A percentile compares a stretch with the other conserved stretches of the same genome.
phyloP scores from a whole-genome alignment of 441 rosid species.

The Aleurites moluccanus region DNA sequence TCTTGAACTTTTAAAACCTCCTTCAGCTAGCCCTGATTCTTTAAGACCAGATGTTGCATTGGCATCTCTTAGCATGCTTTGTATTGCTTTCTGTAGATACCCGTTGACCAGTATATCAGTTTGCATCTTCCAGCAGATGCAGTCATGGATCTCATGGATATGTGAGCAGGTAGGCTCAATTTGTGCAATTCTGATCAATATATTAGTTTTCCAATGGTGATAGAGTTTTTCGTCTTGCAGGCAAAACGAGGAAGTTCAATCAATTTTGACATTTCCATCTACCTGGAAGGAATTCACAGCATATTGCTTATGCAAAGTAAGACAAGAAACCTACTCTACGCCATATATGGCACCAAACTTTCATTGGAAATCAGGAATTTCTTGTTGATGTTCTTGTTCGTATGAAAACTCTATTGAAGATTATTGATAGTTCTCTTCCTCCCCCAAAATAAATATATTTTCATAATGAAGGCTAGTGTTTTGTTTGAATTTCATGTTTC shows the following conservation, averaged over 20 bases:
- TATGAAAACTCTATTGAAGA: neutral
- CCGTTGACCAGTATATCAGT: slow-evolving; percentile 55
- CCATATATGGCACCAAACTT: slow-evolving; percentile 11
- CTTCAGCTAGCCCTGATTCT: slow-evolving; percentile 43
- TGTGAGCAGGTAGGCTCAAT: slow-evolving; percentile 58
- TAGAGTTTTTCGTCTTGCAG: slow-evolving; percentile 45
- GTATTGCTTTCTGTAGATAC: slow-evolving; percentile 65
- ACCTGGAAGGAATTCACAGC: slow-evolving; percentile 79
- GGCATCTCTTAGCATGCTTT: slow-evolving; percentile 85
- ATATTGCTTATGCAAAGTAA: slow-evolving; percentile 71
- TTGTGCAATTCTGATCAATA: slow-evolving; percentile 23
- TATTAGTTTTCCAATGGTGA: slow-evolving; percentile 17
- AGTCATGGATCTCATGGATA: slow-evolving; percentile 88
- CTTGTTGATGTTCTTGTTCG: slow-evolving; percentile 1
- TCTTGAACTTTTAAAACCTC: slow-evolving; percentile 59
- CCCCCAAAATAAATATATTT: neutral
- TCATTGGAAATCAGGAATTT: neutral
- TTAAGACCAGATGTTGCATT: slow-evolving; percentile 58
- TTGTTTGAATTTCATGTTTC: neutral
- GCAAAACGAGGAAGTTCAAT: slow-evolving; percentile 47
- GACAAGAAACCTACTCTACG: slow-evolving; percentile 22
- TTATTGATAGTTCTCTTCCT: neutral
- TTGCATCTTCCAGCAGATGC: slow-evolving; percentile 61
- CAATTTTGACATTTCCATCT: slow-evolving; percentile 53
- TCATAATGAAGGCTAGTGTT: slow-evolving; percentile 14